Percentiles rank a stretch among this genome's conserved stretches.
phyloP scores from a whole-genome alignment of 768 basidiomycete genomes.

The Candolleomyces aberdarensis region DNA sequence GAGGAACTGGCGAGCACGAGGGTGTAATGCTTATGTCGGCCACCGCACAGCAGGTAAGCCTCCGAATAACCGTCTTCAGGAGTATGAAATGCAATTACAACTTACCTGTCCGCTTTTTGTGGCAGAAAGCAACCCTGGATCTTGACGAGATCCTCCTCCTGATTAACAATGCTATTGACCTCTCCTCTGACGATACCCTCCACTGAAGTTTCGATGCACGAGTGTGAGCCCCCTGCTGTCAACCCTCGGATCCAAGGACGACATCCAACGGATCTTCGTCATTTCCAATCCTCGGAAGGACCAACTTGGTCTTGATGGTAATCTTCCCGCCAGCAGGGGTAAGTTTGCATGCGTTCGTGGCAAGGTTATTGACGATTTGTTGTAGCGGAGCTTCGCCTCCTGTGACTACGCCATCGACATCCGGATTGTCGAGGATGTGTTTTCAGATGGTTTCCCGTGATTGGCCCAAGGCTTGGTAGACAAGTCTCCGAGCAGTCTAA shows the following conservation, averaged over 20 bases:
- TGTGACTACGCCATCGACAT: constrained; percentile 66
- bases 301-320: constrained; percentile 61
- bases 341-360: constrained; percentile 81
- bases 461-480: constrained; percentile 60
- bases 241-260: background rate
- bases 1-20: too few relatives aligned
- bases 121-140: too few relatives aligned
- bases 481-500: constrained; percentile 57
- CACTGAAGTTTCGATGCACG: background rate
- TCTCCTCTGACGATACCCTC: background rate
- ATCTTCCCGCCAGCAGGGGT: constrained; percentile 69
- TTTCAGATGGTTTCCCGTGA: constrained; percentile 34
- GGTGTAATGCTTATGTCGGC: background rate
- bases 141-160: too few relatives aligned
- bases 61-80: too few relatives aligned
- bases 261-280: constrained; percentile 17
- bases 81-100: background rate
- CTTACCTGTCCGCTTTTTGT: background rate
- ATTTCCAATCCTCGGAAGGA: constrained; percentile 30
- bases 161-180: background rate
- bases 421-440: constrained; percentile 42
- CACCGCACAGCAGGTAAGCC: background rate
- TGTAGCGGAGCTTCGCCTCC: constrained; percentile 82
- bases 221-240: background rate
- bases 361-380: constrained; percentile 82